Base-by-base conservation (phyloP, 2,329 filamentous ascomycete species). In the Simplicillium aogashimaense region DNA sequence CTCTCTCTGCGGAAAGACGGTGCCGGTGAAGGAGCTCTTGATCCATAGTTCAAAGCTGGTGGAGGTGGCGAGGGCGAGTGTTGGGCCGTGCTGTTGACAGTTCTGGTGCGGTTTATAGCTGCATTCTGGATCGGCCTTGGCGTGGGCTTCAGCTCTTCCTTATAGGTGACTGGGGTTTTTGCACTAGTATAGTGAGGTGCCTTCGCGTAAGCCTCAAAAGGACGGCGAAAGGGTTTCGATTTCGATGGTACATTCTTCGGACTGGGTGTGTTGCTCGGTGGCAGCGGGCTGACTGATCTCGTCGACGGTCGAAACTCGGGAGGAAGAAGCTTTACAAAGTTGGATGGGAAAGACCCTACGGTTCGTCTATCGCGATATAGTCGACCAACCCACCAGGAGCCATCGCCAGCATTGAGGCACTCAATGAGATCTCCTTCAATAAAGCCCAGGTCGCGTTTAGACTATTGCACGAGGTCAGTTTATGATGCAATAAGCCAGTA, bases 361-460 rank as follows among this genome's bases (percentile, higher is more conserved):
- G 90, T 88, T 55, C 89, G 80, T 60, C 85, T 83, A 64, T 98
- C 92, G 51, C 92, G 79, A 56, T 82, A 86, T 56, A 98, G 66
- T 47, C 90, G 79, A 36, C 92, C 92, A 65, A 89, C 95, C 92
- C 92, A 98, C 92, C 92, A 98, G 36, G 86, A 89, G 39, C 92
- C 92, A 65, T 98, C 92, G 47, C 92, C 92, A 15, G 92, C 92
- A 60, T 98, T 98, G 39, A 98, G 72, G 56, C 90, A 95, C 75
- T 98, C 92, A 59, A 98, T 98, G 50, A 98, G 65, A 63, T 98
- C 92, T 47, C 92, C 92, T 63, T 98, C 92, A 51, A 98, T 84
- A 63, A 98, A 98, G 13, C 92, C 92, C 43, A 98, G 74, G 58
- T 98, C 92, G 60, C 84, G 81, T 69, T 94, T 94, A 17, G 84